Evolutionary conservation across 441 rosid species (phyloP), one percentile per base, ranked within the genome.

Genomic region (Jatropha multifida): DNA sequence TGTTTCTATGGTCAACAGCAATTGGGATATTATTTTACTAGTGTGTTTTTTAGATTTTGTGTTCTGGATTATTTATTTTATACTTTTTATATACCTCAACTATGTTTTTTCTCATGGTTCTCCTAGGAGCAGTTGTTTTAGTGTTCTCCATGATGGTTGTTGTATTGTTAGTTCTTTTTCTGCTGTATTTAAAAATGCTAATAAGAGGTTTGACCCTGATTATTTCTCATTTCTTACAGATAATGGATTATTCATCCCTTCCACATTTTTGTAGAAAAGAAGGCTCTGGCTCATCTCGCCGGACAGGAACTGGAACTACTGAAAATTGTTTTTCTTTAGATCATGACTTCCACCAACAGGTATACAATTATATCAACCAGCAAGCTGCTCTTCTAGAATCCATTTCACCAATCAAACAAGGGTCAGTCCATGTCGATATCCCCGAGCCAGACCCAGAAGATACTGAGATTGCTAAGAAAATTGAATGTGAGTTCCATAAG

Each of bases 191-290:
- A 58, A 20, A 41, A 58, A 48, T 40, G 48, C 54, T 20, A 32
- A 14, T 60, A 3, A 7, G 55, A 37, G 40, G 66, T 54, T 48
- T 73, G 32, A 59, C 69, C 23, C 51, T 74, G 55, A 52, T 62
- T 26, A 61, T 40, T 79, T 81, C 46, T 63, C 70, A 86, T 86
- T 81, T 87, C 86, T 65, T 81, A 78, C 88, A 93, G 98, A 87
- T 88, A 40, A 93, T 90, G 97, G 97, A 95, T 79, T 76, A 84
- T 72, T 77, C 86, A 54, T 90, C 98, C 14, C 93, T 93, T 66
- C 99, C 98, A 44, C 99, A 95, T 85, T 93, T 95, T 86, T 93
- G 96, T 82, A 84, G 80, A 83, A 86, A 81, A 78, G 93, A 91
- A 86, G 88, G 91, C 41, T 88, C 96, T 26, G 93, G 94, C 65